Percentiles rank a stretch among this genome's conserved stretches.
phyloP scores from a whole-genome alignment of 2,329 filamentous ascomycete genomes.

The Fusarium protoensiforme region DNA sequence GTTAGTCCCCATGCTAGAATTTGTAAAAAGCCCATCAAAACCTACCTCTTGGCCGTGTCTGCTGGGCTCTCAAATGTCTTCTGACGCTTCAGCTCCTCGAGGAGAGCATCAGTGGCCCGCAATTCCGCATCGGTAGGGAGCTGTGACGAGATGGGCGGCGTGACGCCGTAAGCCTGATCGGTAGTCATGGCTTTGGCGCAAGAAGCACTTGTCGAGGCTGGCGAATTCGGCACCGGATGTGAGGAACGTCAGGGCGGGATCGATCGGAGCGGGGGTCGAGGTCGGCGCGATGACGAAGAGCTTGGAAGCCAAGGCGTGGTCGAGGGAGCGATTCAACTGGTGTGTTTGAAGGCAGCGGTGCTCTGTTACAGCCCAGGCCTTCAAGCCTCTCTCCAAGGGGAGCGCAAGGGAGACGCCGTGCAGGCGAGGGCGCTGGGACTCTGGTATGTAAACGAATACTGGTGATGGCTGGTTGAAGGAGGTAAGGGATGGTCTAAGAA shows the following conservation, averaged over 20 bases:
- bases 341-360: background rate
- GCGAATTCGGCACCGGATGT: background rate
- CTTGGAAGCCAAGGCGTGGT: background rate
- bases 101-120: slow-evolving; percentile 79
- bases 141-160: slow-evolving; percentile 81
- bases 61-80: slow-evolving; percentile 90
- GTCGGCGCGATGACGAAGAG: background rate
- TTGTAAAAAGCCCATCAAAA: background rate
- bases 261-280: background rate
- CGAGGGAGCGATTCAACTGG: slow-evolving; percentile 2
- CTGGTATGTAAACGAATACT: slow-evolving; percentile 30
- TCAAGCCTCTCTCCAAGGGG: slow-evolving; percentile 36
- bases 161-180: slow-evolving; percentile 71
- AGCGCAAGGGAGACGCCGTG: slow-evolving; percentile 36
- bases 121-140: slow-evolving; percentile 83
- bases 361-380: slow-evolving; percentile 6
- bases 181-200: slow-evolving; percentile 46
- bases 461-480: slow-evolving; percentile 10
- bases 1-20: slow-evolving; percentile 10
- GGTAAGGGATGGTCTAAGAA: slow-evolving; percentile 19
- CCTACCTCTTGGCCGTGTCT: slow-evolving; percentile 85
- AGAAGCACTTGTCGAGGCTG: slow-evolving; percentile 10
- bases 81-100: slow-evolving; percentile 86
- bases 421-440: slow-evolving; percentile 15
- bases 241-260: background rate